Conservation (phyloP, 1,139 yeast species). For the Petasospora fabianii region DNA sequence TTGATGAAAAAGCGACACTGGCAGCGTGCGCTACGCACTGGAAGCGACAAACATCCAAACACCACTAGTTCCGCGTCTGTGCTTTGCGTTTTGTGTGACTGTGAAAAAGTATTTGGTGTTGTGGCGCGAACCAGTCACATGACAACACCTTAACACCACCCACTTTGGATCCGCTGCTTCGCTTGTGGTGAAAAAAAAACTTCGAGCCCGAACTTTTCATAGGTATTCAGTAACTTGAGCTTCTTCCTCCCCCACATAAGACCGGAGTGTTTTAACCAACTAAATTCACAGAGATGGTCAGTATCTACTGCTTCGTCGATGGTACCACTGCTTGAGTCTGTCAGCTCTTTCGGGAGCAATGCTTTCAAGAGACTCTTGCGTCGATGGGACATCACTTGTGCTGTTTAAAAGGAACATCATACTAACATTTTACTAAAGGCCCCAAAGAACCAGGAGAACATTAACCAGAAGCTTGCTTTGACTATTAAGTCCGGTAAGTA, state of each 20-base stretch:
- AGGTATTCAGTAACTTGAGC: background rate
- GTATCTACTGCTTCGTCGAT: conserved; percentile 37
- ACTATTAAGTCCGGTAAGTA: conserved; percentile 99
- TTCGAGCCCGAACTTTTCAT: background rate
- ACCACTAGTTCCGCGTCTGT: too few species aligned
- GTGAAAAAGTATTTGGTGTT: conserved; percentile 8
- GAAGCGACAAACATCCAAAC: conserved; percentile 10
- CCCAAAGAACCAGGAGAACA: conserved; percentile 93
- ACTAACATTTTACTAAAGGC: conserved; percentile 57
- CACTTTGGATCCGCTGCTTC: too few species aligned
- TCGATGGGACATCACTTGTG: background rate
- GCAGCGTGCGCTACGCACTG: too few species aligned
- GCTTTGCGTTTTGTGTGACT: conserved; percentile 16
- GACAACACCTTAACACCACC: conserved; percentile 12
- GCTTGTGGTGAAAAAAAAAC: too few species aligned
- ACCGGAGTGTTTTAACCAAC: conserved; percentile 80
- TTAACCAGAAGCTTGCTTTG: conserved; percentile 97
- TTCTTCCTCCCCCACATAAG: conserved; percentile 30
- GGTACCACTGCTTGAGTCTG: background rate
- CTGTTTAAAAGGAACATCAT: conserved; percentile 8
- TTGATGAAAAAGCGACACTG: conserved; percentile 15
- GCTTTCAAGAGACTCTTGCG: too few species aligned
- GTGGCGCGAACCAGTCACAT: conserved; percentile 10
- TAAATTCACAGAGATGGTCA: conserved; percentile 93
- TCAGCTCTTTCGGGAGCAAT: conserved; percentile 4